phyloP scores from a whole-genome alignment of 495 filamentous ascomycete species.

The Trichoderma gamsii region DNA sequence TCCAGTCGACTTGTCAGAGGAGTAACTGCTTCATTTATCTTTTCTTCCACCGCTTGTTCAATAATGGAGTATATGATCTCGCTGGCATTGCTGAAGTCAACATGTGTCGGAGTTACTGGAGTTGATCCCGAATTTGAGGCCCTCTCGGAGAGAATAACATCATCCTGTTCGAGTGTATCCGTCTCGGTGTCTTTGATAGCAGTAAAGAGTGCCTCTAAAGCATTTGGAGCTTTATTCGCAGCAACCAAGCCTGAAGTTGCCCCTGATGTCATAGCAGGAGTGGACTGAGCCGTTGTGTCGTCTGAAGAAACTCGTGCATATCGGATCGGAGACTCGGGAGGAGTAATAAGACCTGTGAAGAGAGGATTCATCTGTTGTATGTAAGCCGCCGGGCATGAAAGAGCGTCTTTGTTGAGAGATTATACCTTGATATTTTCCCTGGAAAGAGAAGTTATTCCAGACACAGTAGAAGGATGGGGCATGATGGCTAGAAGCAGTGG shows the following conservation, averaged over 20 bases:
- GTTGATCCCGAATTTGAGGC: background rate
- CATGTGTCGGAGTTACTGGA: background rate
- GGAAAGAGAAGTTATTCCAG: background rate
- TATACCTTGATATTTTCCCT: background rate
- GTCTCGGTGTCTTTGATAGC: background rate
- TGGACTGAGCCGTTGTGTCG: background rate
- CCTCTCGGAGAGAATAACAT: background rate
- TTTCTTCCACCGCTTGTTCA: background rate
- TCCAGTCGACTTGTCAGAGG: background rate
- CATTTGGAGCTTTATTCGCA: background rate
- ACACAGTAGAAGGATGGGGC: background rate
- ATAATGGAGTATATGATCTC: slow-evolving; percentile 12
- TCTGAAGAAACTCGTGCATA: background rate
- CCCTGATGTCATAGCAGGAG: background rate
- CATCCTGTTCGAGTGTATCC: background rate
- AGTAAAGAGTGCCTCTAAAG: background rate
- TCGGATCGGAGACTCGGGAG: background rate
- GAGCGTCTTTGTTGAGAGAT: background rate
- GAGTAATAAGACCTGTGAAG: background rate
- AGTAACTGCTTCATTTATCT: background rate
- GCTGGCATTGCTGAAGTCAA: background rate
- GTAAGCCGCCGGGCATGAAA: background rate
- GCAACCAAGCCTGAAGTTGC: background rate
- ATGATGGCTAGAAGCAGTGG: background rate
- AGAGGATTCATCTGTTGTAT: background rate